Base-by-base conservation (phyloP, 371 early-diverging fungal species). In the Rhizomucor pusillus region DNA sequence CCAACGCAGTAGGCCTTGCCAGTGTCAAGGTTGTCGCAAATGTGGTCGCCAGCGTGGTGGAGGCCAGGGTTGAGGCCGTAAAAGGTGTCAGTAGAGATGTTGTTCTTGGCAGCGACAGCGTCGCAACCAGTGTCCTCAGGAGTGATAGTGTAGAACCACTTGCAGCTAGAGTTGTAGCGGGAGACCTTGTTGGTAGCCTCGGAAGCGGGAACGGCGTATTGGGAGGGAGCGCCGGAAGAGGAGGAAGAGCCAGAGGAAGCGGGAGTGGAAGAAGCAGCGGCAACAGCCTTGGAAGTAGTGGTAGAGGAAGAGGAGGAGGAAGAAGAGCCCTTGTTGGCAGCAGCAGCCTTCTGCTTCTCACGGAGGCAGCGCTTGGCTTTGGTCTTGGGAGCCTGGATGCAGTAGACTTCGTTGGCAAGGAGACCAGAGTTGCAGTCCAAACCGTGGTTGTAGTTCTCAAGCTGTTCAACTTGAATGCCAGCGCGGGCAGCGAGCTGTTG, bases 1-100 rank as follows among this genome's bases (percentile, higher is more conserved):
- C 56, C 48, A 43, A 64, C 59, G 35, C 64, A 64, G 59, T 64
- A 64, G 39, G 64, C 50, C 64, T 64, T 64, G 59, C 64, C 64
- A 45, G 45, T 52, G 50, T 64, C 64, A 29, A 64, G 54, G 56
- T 64, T 64, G 53, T 64, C 64, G 37, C 64, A 64, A 23, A 43
- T 23, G 53, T 64, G 54, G 44, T 45, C 51, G n/a, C 53, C 64
- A 16, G 43, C 41, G 44, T 59, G 50, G 54, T 64, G 64, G 16
- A 64, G 59, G 45, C 59, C 59, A 25, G 49, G 41, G 59, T 64
- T 64, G 39, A 46, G 22, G 10, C 1, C 5, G 57, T 64, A 64
- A 45, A 64, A 50, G 2, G 46, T 6, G 2, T 54, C 47, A 25
- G 35, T 35, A 35, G 52, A 10, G 45, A 64, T 53, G 34, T 48